These are phyloP conservation scores for Liquidambar formosana DNA, from an alignment of 164 flowering plant genomes.

Conservation along the genomic window DNA sequence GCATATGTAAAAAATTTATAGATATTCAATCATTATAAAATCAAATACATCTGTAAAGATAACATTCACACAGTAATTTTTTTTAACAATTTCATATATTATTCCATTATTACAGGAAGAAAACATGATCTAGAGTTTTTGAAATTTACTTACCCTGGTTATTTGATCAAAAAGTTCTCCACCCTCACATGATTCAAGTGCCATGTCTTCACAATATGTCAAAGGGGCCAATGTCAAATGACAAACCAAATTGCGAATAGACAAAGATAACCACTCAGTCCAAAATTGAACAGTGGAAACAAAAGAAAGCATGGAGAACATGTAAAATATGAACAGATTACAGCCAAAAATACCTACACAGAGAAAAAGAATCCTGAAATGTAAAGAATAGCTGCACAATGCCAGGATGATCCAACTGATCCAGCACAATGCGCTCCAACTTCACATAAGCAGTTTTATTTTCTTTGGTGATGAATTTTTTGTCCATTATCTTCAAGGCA, in stretches of 20 bases:
- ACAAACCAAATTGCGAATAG: conserved; percentile 5
- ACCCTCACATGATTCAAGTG: conserved; percentile 99
- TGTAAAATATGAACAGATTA: neutral
- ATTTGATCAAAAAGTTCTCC: conserved; percentile 99
- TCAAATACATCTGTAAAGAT: neutral
- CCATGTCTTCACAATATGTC: conserved; percentile 75
- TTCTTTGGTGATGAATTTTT: conserved; percentile 97
- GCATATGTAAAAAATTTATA: too few species aligned
- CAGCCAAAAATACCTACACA: conserved; percentile 67
- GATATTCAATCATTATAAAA: too few species aligned
- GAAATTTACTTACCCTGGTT: conserved; percentile 66
- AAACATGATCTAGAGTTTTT: neutral
- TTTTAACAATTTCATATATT: neutral
- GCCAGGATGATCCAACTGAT: conserved; percentile 97
- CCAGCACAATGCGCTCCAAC: conserved; percentile 94
- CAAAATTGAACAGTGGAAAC: neutral
- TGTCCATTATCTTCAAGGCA: conserved; percentile 99
- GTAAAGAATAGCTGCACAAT: conserved; percentile 82
- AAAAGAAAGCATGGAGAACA: neutral
- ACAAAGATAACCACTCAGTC: neutral
- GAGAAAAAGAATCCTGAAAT: conserved; percentile 87
- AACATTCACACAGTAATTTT: neutral
- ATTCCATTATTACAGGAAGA: neutral
- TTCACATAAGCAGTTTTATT: conserved; percentile 97
- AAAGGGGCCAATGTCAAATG: conserved; percentile 23